Conservation (phyloP, 1,284 basidiomycete genomes). For the Bondarzewia mesenterica region DNA sequence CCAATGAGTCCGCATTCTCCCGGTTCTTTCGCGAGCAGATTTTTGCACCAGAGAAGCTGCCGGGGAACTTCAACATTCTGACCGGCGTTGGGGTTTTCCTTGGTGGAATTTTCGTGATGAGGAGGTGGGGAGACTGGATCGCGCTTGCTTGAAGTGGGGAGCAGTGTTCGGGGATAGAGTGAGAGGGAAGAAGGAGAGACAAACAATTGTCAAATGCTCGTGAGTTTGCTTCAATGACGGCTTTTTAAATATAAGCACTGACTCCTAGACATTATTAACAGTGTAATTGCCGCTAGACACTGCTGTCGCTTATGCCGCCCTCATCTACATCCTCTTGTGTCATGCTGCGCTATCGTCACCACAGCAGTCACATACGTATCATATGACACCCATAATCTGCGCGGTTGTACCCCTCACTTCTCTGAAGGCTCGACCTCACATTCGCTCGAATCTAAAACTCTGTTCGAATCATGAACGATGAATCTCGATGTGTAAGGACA, state of each 20-base stretch:
- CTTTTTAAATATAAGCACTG: too few relatives aligned
- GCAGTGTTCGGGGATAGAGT: background rate
- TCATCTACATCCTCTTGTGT: background rate
- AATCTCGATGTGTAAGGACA: too few relatives aligned
- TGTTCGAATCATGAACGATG: too few relatives aligned
- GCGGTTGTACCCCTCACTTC: background rate
- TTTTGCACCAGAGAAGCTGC: constrained; percentile 60
- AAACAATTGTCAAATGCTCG: background rate
- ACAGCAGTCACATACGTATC: background rate
- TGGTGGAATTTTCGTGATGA: constrained; percentile 54
- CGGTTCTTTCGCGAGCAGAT: constrained; percentile 60
- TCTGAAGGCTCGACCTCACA: background rate
- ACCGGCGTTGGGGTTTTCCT: constrained; percentile 57
- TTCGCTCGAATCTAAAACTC: background rate
- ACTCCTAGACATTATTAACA: too few relatives aligned
- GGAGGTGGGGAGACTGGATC: constrained; percentile 70
- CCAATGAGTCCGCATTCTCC: constrained; percentile 52
- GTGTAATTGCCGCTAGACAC: background rate
- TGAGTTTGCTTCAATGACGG: background rate
- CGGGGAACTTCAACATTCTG: constrained; percentile 62
- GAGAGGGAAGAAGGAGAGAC: background rate
- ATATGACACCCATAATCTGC: background rate
- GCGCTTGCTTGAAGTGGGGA: constrained; percentile 39
- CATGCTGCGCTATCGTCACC: background rate
- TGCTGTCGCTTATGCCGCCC: background rate